phyloP scores from a whole-genome alignment of 164 flowering plant species.

The Kingdonia uniflora region DNA sequence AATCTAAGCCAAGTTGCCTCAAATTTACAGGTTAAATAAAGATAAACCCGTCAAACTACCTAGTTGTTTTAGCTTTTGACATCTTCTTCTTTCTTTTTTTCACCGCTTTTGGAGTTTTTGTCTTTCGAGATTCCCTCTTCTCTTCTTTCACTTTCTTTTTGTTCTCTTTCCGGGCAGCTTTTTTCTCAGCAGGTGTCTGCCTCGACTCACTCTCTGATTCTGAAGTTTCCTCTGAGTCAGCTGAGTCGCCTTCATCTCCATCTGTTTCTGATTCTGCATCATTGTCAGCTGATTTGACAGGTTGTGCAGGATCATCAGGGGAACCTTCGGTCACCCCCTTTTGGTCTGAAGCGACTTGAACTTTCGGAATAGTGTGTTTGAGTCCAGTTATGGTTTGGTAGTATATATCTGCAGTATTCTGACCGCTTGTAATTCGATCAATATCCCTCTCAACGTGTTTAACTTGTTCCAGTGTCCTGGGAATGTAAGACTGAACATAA shows the following conservation, averaged over 20 bases:
- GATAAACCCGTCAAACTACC: no score
- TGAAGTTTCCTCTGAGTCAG: slow-evolving; percentile 25
- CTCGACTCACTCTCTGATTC: slow-evolving; percentile 18
- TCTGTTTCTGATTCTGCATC: slow-evolving; percentile 35
- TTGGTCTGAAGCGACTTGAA: slow-evolving; percentile 14
- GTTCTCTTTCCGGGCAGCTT: slow-evolving; percentile 83
- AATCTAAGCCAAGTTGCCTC: no score
- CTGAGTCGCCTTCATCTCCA: slow-evolving; percentile 32
- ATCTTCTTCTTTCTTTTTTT: slow-evolving; percentile 88
- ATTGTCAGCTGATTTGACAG: slow-evolving; percentile 9
- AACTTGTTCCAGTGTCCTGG: slow-evolving; percentile 68
- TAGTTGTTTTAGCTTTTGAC: slow-evolving; percentile 55
- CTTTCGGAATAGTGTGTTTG: slow-evolving; percentile 39
- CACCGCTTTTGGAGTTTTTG: slow-evolving; percentile 76
- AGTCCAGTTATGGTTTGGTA: slow-evolving; percentile 86
- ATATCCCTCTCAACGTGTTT: slow-evolving; percentile 73
- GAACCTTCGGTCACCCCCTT: slow-evolving; percentile 7
- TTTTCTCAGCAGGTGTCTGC: slow-evolving; percentile 39
- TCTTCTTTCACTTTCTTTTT: slow-evolving; percentile 97
- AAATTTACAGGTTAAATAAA: no score
- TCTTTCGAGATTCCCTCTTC: slow-evolving; percentile 88
- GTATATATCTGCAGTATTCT: slow-evolving; percentile 64
- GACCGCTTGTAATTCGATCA: slow-evolving; percentile 54
- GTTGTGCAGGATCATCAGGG: slow-evolving; percentile 2
- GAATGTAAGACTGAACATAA: slow-evolving; percentile 83